Conservation (phyloP, 208 protist species). For the Trypanosomatidae sp. region DNA sequence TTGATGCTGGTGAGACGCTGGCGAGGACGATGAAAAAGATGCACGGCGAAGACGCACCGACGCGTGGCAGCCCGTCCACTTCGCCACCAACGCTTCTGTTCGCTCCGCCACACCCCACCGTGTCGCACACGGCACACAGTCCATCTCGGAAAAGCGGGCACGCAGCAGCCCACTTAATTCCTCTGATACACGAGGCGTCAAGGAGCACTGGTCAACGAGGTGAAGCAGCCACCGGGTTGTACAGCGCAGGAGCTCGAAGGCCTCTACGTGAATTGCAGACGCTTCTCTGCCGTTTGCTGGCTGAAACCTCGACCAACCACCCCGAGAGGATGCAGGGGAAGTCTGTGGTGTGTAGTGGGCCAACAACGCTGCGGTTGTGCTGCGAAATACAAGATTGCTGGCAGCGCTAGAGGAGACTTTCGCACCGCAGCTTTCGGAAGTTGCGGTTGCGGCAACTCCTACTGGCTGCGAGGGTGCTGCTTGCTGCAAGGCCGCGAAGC, state of each 20-base stretch:
- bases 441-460: neutral
- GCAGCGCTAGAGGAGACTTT: neutral
- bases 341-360: too few species aligned
- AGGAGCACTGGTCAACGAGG: constrained; percentile 12
- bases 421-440: too few species aligned
- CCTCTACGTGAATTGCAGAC: neutral
- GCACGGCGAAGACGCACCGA: constrained; percentile 13
- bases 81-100: constrained; percentile 8
- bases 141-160: constrained; percentile 3
- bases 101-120: constrained; percentile 10
- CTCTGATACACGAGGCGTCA: neutral
- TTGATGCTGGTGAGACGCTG: too few species aligned
- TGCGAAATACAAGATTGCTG: neutral
- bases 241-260: neutral
- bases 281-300: neutral
- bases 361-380: neutral
- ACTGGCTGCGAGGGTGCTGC: too few species aligned
- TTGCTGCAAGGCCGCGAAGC: too few species aligned
- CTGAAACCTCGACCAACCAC: neutral
- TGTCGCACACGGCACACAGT: neutral
- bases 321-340: too few species aligned
- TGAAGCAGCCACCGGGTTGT: constrained; percentile 10
- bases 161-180: constrained; percentile 18
- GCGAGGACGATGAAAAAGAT: neutral
- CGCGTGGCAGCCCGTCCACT: constrained; percentile 16